Percentiles rank a stretch among this genome's conserved stretches.
Evolutionary conservation across 192 early-diverging fungal species (phyloP).

Genomic region (Gaertneriomyces sp.): DNA sequence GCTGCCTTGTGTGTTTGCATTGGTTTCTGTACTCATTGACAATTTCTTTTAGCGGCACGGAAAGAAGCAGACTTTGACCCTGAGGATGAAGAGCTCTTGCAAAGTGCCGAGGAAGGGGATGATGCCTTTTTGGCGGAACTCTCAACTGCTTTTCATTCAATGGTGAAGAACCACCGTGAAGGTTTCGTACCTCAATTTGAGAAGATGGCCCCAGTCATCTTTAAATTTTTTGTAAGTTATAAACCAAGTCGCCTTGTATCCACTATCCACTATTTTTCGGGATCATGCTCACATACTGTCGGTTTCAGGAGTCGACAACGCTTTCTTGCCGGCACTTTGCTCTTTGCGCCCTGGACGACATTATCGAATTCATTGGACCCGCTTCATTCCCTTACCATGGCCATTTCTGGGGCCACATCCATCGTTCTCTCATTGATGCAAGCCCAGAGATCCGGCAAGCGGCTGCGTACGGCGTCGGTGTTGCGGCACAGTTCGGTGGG

Average conservation of each 20-base stretch:
- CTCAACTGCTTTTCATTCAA: slow-evolving; percentile 72
- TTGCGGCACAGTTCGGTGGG: slow-evolving; percentile 88
- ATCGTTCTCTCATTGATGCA: slow-evolving; percentile 53
- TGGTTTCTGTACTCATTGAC: background rate
- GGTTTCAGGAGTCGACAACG: slow-evolving; percentile 53
- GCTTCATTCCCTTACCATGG: slow-evolving; percentile 59
- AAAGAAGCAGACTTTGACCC: slow-evolving; percentile 80
- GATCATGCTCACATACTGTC: slow-evolving; percentile 41
- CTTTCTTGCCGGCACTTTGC: slow-evolving; percentile 84
- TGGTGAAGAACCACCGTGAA: slow-evolving; percentile 71
- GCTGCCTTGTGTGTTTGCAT: slow-evolving; percentile 8
- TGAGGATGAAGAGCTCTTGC: slow-evolving; percentile 86
- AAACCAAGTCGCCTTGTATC: background rate
- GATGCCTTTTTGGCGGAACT: slow-evolving; percentile 72
- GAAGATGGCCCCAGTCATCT: slow-evolving; percentile 68
- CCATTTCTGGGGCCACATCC: slow-evolving; percentile 66
- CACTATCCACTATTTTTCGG: background rate
- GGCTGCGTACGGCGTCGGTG: slow-evolving; percentile 88
- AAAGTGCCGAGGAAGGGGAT: slow-evolving; percentile 77
- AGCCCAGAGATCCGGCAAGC: slow-evolving; percentile 84
- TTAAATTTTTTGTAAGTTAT: slow-evolving; percentile 41
- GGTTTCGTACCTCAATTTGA: slow-evolving; percentile 81
- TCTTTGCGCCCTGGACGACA: slow-evolving; percentile 86
- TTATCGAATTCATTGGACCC: slow-evolving; percentile 86
- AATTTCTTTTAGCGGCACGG: slow-evolving; percentile 47